A percentile compares a stretch with the other conserved stretches of the same genome.
Evolutionary conservation across 495 filamentous ascomycete genomes (phyloP).

Genomic region (Tuber umbilicatum): DNA sequence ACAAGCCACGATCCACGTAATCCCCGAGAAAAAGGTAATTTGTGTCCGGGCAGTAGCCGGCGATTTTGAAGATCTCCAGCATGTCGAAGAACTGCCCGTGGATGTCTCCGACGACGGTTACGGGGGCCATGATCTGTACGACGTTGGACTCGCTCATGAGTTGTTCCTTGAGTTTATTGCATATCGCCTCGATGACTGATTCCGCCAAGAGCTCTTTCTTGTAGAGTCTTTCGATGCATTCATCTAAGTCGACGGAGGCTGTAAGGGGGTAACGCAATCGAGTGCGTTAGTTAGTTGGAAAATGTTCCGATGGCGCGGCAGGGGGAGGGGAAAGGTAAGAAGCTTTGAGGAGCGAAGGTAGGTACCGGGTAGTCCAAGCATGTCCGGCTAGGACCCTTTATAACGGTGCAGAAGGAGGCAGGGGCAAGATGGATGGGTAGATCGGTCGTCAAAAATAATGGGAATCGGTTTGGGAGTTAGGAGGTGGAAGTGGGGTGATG

Average conservation of each 20-base stretch:
- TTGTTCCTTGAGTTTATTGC: conserved; percentile 95
- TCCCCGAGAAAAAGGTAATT: conserved; percentile 98
- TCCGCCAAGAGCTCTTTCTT: conserved; percentile 94
- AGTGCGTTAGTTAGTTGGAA: conserved; percentile 11
- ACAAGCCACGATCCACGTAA: conserved; percentile 95
- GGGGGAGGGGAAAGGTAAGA: conserved; percentile 10
- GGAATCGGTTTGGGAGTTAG: conserved; percentile 10
- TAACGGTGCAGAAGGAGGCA: conserved; percentile 17
- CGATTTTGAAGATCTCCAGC: conserved; percentile 98
- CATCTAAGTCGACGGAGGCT: conserved; percentile 96
- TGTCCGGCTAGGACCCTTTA: conserved; percentile 42
- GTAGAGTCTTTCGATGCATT: conserved; percentile 92
- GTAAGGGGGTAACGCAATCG: conserved; percentile 14
- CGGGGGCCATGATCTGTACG: conserved; percentile 88
- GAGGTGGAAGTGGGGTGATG: conserved; percentile 17
- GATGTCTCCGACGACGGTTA: conserved; percentile 98
- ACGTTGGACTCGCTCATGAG: conserved; percentile 99
- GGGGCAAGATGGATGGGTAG: conserved; percentile 31
- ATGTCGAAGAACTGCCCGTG: conserved; percentile 98
- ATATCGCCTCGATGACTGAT: conserved; percentile 98
- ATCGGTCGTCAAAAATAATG: conserved; percentile 8
- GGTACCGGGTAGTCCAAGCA: conserved; percentile 86
- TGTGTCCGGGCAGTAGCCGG: conserved; percentile 90
- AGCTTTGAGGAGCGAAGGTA: conserved; percentile 29
- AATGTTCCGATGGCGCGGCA: not conserved